Base-by-base conservation (phyloP, 371 early-diverging fungal genomes). In the Rhizopus stolonifer region DNA sequence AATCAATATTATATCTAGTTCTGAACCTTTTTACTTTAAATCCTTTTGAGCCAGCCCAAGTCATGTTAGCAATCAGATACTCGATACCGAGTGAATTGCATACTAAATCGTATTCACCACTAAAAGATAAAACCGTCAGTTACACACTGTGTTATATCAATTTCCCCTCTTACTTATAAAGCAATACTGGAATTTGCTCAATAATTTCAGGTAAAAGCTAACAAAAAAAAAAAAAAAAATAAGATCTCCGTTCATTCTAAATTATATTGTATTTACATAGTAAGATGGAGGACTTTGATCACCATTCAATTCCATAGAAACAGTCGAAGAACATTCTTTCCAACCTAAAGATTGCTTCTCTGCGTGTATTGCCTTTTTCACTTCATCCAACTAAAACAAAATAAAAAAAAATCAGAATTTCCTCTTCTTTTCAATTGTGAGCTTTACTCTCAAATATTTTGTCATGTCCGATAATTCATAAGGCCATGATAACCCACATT, bases 71-170 rank as follows among this genome's bases (percentile, higher is more conserved):
- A 42, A 91, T 79, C 70, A 90, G 61, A 44, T 78, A 77, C 49
- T 86, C 79, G 1, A 83, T 84, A 26, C 94, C 94, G 18, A 84
- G 50, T 45, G 76, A 72, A 61, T 92, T 92, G 62, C 93, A 94
- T 29, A 92, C 88, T 49, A 91, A 61, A 52, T 94, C 94, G 44
- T 80, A 67, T 58, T 92, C 90, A 10, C 94, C 94, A 56, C 91
- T 92, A 42, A 53, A 14, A 15, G 11, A 48, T 21, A 13, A 6
- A 14, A n/a, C 4, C n/a, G 14, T 14, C 24, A 31, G 19, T 42
- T 7, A 23, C n/a, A n/a, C n/a, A n/a, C n/a, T n/a, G n/a, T n/a
- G n/a, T n/a, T 49, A 19, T 48, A 38, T 21, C 9, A 52, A 22
- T 15, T 48, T 40, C 19, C 9, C 48, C 18, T 39, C 24, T 63